A percentile compares a stretch with the other conserved stretches of the same genome.
phyloP scores from a whole-genome alignment of 192 early-diverging fungal species.

The Rhizoclosmatium sp. region DNA sequence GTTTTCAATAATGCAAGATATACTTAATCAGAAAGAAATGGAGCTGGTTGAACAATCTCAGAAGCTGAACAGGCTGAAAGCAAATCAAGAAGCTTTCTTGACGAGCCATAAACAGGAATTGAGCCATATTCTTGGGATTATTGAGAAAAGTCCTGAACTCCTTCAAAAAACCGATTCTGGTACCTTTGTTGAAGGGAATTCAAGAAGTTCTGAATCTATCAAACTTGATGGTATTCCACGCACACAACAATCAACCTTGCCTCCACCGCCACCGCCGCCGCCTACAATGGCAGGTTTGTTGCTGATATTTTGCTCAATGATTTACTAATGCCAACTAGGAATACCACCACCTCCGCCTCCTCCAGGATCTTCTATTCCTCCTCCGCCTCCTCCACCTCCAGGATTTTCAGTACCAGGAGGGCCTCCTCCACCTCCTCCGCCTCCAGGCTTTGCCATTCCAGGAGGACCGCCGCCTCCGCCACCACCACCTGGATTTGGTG shows the following conservation, averaged over 20 bases:
- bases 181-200: background rate
- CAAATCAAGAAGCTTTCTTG: conserved; percentile 23
- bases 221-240: background rate
- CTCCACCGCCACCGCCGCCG: conserved; percentile 12
- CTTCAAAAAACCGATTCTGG: background rate
- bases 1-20: conserved; percentile 34
- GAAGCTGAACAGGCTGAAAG: conserved; percentile 5
- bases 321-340: background rate
- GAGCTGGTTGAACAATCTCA: conserved; percentile 12
- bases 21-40: conserved; percentile 22
- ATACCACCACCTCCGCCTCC: conserved; percentile 34
- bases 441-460: conserved; percentile 2
- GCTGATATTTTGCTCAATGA: background rate
- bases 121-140: background rate
- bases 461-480: conserved; percentile 27
- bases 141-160: background rate
- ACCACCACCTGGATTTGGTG: conserved; percentile 35
- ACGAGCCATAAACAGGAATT: conserved; percentile 2
- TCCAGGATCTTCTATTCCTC: background rate
- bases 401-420: conserved; percentile 4
- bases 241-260: background rate
- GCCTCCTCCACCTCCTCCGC: conserved; percentile 43
- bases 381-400: conserved; percentile 38
- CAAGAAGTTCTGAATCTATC: background rate
- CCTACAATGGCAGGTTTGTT: conserved; percentile 13